A percentile compares a stretch with the other conserved stretches of the same genome.
These are phyloP conservation scores for Lentinula sp. DNA, from an alignment of 768 basidiomycete species.

Conservation along the genomic window DNA sequence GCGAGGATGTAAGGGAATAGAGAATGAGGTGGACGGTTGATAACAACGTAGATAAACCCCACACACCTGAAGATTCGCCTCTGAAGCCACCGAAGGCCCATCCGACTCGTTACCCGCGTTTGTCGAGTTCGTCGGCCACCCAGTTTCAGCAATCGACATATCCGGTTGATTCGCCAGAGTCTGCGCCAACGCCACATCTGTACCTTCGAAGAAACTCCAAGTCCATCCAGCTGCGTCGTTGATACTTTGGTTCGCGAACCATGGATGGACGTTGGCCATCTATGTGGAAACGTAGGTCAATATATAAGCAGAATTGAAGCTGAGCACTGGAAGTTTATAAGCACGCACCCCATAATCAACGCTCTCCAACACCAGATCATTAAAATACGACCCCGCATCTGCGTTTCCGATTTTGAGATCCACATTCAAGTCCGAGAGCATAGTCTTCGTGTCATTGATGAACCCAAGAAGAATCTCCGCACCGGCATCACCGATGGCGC, in stretches of 20 bases:
- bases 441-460: conserved; percentile 60
- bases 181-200: conserved; percentile 50
- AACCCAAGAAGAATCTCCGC: conserved; percentile 58
- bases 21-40: too few relatives aligned
- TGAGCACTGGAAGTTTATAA: too few relatives aligned
- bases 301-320: too few relatives aligned
- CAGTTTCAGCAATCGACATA: conserved; percentile 91
- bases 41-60: not conserved
- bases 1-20: too few relatives aligned
- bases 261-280: conserved; percentile 91
- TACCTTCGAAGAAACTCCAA: conserved; percentile 62
- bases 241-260: conserved; percentile 79
- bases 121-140: conserved; percentile 70
- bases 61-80: conserved; percentile 50
- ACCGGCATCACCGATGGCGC: conserved; percentile 51
- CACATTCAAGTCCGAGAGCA: conserved; percentile 51
- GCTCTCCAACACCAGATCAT: conserved; percentile 53
- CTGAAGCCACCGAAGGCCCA: conserved; percentile 61
- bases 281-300: too few relatives aligned
- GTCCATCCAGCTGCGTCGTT: conserved; percentile 78
- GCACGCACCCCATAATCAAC: conserved; percentile 67
- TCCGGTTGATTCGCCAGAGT: conserved; percentile 59
- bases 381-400: conserved; percentile 86
- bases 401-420: conserved; percentile 68
- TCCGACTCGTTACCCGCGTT: conserved; percentile 52